Conservation (phyloP, 257 asterid genomes). For the Nicotiana benthamiana region DNA sequence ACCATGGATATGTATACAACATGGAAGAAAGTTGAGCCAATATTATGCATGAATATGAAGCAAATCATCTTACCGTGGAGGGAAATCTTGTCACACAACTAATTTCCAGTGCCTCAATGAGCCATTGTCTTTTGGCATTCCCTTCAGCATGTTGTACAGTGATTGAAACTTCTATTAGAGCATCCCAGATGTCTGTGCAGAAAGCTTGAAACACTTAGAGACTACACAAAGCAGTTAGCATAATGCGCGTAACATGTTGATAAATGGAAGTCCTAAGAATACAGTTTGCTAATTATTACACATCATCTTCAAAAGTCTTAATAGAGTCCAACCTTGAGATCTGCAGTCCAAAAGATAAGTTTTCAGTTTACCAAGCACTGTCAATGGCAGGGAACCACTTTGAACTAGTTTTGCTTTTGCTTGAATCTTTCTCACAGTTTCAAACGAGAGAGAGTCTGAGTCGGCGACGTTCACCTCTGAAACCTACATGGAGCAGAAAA, state of each 20-base stretch:
- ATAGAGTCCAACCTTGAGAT: conserved; percentile 53
- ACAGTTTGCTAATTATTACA: background rate
- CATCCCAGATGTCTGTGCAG: conserved; percentile 69
- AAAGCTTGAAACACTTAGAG: conserved; percentile 1
- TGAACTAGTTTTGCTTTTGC: conserved; percentile 76
- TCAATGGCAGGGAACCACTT: conserved; percentile 54
- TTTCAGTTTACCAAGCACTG: conserved; percentile 58
- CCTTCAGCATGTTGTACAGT: conserved; percentile 57
- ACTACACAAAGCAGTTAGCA: background rate
- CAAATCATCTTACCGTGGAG: conserved; percentile 59
- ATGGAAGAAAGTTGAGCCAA: background rate
- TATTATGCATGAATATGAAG: background rate
- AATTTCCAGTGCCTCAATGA: conserved; percentile 66
- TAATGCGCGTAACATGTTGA: background rate
- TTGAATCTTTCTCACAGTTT: conserved; percentile 42
- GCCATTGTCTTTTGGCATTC: conserved; percentile 71
- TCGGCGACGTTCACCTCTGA: conserved; percentile 36
- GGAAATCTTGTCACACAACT: conserved; percentile 74
- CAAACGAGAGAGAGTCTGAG: conserved; percentile 14
- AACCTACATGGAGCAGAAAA: conserved; percentile 33
- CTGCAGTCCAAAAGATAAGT: conserved; percentile 45
- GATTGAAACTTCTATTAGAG: conserved; percentile 53
- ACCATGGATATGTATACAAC: background rate
- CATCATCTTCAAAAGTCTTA: background rate
- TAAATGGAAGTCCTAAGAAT: background rate